Conservation (phyloP, 2,329 filamentous ascomycete genomes). For the Davidsoniella neocaledoniae region DNA sequence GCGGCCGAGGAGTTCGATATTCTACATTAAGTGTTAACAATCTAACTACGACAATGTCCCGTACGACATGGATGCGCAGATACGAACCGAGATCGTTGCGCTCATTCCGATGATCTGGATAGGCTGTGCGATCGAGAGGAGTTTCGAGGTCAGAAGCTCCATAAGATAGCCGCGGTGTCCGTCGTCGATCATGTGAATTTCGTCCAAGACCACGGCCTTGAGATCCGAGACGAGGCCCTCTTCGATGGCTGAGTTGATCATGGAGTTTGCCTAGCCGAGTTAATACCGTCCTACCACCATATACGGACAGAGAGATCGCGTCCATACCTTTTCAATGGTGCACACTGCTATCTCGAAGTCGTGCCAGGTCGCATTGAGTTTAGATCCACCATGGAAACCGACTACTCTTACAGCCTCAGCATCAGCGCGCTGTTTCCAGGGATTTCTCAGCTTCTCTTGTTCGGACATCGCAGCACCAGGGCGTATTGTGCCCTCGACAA, state of each 20-base stretch:
- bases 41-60: not conserved
- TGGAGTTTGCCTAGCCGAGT: slow-evolving; percentile 45
- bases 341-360: slow-evolving; percentile 67
- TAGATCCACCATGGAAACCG: slow-evolving; percentile 61
- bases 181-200: slow-evolving; percentile 71
- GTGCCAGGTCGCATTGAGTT: slow-evolving; percentile 47
- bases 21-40: slow-evolving; percentile 28
- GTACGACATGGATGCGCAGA: slow-evolving; percentile 17
- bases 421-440: slow-evolving; percentile 38
- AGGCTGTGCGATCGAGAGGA: slow-evolving; percentile 48
- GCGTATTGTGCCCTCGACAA: slow-evolving; percentile 42
- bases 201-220: slow-evolving; percentile 53
- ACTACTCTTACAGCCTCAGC: slow-evolving; percentile 46
- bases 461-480: slow-evolving; percentile 20
- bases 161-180: slow-evolving; percentile 59
- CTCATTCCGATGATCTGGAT: slow-evolving; percentile 68
- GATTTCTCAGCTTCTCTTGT: slow-evolving; percentile 21
- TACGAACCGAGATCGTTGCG: slow-evolving; percentile 48
- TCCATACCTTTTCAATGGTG: slow-evolving; percentile 52
- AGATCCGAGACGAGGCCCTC: slow-evolving; percentile 49
- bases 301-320: not conserved
- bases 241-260: slow-evolving; percentile 58
- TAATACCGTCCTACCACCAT: slow-evolving; percentile 2
- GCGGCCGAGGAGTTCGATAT: slow-evolving; percentile 48
- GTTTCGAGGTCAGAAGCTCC: slow-evolving; percentile 57